Evolutionary conservation across 257 asterid species (phyloP), one percentile per base, ranked within the genome.

Genomic region (Lithospermum erythrorhizon): DNA sequence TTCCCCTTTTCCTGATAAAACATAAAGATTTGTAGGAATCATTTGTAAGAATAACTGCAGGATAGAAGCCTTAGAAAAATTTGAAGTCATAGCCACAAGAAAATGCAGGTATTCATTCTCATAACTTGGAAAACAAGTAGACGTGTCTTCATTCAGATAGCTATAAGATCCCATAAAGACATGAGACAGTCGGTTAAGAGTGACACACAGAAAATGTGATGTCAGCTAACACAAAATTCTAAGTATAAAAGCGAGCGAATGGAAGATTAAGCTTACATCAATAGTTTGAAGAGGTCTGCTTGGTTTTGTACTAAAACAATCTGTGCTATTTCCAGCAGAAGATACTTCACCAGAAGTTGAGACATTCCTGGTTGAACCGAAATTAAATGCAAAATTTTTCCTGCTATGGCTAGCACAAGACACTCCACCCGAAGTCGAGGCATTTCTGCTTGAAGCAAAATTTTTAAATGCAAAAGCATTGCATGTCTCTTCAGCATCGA

Each of bases 401-500:
- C 59, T 45, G 67, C 61, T 61, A 32, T 68, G 70, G 25, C n/a
- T 58, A 62, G 74, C 49, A 71, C 63, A 41, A 61, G 64, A 70
- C 48, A 25, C 59, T 65, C 58, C 74, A 41, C 65, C 65, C 47
- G 72, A 73, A 58, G 66, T 51, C 45, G 24, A 61, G 9, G 68
- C 49, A 27, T 70, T 81, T 66, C 63, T 66, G 62, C 70, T 68
- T 7, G 32, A 5, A 59, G 69, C 45, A 52, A 82, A 70, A 57
- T 71, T 80, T 71, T 65, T 76, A 55, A 80, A 58, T 9, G 94
- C 75, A 73, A 88, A 86, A 51, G 86, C 95, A 77, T 91, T 94
- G 73, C 95, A 88, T n/a, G 98, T 91, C 73, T 86, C 96, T 75
- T 91, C 98, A 61, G 90, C 95, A 76, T 88, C 95, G 65, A 91